These are phyloP conservation scores for Apiospora arundinis DNA, from an alignment of 2,329 filamentous ascomycete species.

Conservation along the genomic window DNA sequence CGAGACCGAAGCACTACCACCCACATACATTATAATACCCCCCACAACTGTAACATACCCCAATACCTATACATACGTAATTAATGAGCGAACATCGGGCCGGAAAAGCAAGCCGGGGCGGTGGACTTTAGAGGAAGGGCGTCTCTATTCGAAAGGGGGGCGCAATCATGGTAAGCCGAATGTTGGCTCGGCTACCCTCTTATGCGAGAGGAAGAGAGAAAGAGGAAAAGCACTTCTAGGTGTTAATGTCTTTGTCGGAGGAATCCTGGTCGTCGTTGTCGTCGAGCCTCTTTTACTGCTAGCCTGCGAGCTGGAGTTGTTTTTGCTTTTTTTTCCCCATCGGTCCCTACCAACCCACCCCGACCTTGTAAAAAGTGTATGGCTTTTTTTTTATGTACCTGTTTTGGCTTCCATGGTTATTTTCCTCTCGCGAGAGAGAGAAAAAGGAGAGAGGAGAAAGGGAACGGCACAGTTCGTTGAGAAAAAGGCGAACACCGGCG, in stretches of 20 bases:
- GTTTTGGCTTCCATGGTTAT: constrained; percentile 5
- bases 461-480: background rate
- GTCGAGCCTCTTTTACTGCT: background rate
- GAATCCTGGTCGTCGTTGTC: background rate
- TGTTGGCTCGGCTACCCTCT: background rate
- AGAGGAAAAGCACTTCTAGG: constrained; percentile 1
- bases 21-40: constrained; percentile 18
- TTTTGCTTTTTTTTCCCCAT: background rate
- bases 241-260: constrained; percentile 18
- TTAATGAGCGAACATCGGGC: constrained; percentile 18
- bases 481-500: constrained; percentile 11
- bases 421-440: background rate
- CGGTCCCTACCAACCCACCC: constrained; percentile 13
- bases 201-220: background rate
- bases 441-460: background rate
- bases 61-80: constrained; percentile 20
- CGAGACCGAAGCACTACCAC: constrained; percentile 15
- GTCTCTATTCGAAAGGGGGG: constrained; percentile 9
- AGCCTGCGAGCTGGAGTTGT: background rate
- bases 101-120: constrained; percentile 9
- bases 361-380: constrained; percentile 11
- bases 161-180: constrained; percentile 6
- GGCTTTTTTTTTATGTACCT: constrained; percentile 1
- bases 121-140: constrained; percentile 5
- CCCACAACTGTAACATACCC: constrained; percentile 19